phyloP scores from a whole-genome alignment of 2,329 filamentous ascomycete species.

The Clarireedia hainanense region DNA sequence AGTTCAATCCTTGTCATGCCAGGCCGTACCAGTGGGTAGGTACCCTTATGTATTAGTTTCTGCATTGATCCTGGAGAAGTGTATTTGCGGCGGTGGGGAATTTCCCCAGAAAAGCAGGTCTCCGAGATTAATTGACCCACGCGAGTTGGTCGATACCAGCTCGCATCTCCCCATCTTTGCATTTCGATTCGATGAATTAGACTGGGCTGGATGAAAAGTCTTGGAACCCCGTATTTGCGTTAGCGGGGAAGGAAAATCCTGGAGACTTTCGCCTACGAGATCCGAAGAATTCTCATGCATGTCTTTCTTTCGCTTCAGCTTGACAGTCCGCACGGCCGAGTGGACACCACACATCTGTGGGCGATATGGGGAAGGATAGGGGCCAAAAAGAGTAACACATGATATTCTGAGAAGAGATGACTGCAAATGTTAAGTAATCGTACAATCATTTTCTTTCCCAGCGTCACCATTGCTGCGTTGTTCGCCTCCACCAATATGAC shows the following conservation, averaged over 20 bases:
- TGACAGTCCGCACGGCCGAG: too few relatives aligned
- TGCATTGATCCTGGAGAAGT: slow-evolving; percentile 2
- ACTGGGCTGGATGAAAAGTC: too few relatives aligned
- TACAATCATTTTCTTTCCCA: neutral
- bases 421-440: neutral
- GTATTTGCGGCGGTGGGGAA: neutral
- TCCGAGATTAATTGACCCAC: neutral
- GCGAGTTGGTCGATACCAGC: neutral
- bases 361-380: neutral
- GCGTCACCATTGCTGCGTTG: neutral
- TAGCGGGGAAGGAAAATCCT: too few relatives aligned
- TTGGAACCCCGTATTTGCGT: too few relatives aligned
- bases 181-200: too few relatives aligned
- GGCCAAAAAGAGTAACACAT: neutral
- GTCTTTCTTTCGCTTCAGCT: too few relatives aligned
- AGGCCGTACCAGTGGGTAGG: too few relatives aligned
- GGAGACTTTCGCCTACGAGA: too few relatives aligned
- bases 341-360: too few relatives aligned
- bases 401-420: neutral
- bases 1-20: too few relatives aligned
- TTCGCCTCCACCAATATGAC: neutral
- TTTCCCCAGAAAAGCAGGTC: slow-evolving; percentile 1
- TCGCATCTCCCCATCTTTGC: neutral
- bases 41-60: too few relatives aligned
- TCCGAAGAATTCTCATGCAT: too few relatives aligned